Percentiles rank a stretch among this genome's conserved stretches.
Conservation (phyloP, 306 rosid species). For the Acacia acuminata region DNA sequence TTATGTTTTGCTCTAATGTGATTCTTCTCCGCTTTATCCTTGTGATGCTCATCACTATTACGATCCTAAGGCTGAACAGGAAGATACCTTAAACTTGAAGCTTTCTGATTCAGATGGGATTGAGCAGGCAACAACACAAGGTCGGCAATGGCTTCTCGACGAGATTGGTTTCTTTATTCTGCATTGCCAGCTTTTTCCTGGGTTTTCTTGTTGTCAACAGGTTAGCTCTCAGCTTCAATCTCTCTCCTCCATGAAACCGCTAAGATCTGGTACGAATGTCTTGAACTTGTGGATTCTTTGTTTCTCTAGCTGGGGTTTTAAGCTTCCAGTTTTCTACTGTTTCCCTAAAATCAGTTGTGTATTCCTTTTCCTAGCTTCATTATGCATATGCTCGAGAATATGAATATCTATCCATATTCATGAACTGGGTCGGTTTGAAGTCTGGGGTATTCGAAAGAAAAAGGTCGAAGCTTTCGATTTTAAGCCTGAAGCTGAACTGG, state of each 20-base stretch:
- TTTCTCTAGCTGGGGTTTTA: neutral
- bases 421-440: neutral
- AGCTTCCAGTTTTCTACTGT: neutral
- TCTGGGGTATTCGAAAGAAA: neutral
- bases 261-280: conserved; percentile 1
- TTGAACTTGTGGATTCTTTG: neutral
- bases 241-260: neutral
- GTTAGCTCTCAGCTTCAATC: neutral
- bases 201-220: conserved; percentile 8
- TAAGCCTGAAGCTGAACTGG: neutral
- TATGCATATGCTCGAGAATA: neutral
- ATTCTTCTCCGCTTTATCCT: neutral
- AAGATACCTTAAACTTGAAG: neutral
- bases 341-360: neutral
- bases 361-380: neutral
- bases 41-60: neutral
- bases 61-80: neutral
- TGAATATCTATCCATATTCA: neutral
- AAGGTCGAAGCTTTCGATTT: neutral
- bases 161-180: conserved; percentile 3
- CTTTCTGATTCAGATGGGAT: conserved; percentile 14
- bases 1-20: neutral
- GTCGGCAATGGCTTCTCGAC: conserved; percentile 2
- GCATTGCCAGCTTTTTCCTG: conserved; percentile 18
- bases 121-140: neutral